Conservation (phyloP, 176 grass and related monocot genomes). For the Dactylis glomerata region DNA sequence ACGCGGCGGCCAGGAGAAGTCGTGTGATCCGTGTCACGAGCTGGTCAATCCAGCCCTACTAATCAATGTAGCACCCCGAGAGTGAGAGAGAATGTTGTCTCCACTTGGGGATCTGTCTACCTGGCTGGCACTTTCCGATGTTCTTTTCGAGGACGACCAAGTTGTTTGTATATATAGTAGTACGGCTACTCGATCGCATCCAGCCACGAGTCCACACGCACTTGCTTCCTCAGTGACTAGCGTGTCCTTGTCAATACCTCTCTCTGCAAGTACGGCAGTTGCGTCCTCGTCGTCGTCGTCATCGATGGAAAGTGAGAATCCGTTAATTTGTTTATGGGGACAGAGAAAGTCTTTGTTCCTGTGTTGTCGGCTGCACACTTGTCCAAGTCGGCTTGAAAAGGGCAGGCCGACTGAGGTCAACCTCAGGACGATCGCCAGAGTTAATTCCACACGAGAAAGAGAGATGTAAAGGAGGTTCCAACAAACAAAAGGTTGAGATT, state of each 20-base stretch:
- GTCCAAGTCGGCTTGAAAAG: conserved; percentile 2
- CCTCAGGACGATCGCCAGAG: neutral
- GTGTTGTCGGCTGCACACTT: neutral
- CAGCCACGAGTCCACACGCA: neutral
- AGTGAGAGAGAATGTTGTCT: conserved; percentile 10
- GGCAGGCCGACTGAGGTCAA: neutral
- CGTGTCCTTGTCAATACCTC: neutral
- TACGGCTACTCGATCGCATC: neutral
- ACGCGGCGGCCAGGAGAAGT: conserved; percentile 8
- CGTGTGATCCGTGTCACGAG: neutral
- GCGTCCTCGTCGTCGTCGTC: neutral
- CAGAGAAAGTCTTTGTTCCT: neutral
- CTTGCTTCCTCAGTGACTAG: neutral
- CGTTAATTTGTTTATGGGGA: neutral
- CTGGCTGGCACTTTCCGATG: conserved; percentile 36
- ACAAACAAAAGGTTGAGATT: neutral
- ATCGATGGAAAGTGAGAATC: conserved; percentile 1
- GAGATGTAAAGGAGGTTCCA: neutral
- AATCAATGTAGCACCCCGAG: conserved; percentile 16
- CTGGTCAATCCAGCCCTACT: neutral
- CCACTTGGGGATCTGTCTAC: conserved; percentile 3
- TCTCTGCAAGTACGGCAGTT: neutral
- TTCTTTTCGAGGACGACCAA: conserved; percentile 32
- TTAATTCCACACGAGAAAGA: neutral
- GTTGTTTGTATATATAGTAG: neutral